Evolutionary conservation across 305 asterid species (phyloP).

Genomic region (Plantago coronopus): DNA sequence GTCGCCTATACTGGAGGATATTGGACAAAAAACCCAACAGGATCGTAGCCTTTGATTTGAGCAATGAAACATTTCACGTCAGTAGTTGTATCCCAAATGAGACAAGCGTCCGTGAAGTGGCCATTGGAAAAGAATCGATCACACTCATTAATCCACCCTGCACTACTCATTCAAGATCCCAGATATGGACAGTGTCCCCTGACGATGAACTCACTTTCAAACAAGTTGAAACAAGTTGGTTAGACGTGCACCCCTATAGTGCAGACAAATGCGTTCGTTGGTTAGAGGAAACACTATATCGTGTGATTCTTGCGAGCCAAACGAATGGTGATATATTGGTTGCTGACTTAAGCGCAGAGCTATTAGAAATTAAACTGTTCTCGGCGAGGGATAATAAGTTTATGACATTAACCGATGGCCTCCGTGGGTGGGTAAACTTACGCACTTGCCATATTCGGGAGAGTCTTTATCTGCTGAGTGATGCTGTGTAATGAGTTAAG

Average conservation of each 20-base stretch:
- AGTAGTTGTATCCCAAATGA: neutral
- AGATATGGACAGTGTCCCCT: neutral
- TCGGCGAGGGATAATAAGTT: neutral
- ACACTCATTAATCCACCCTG: no score
- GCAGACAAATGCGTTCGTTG: neutral
- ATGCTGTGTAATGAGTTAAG: no score
- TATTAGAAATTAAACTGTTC: neutral
- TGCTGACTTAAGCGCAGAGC: neutral
- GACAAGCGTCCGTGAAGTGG: neutral
- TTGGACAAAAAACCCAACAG: neutral
- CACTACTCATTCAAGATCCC: neutral
- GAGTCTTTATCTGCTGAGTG: no score
- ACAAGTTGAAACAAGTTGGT: conserved; percentile 1
- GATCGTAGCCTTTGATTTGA: neutral
- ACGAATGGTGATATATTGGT: neutral
- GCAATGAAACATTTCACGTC: neutral
- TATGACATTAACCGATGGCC: no score
- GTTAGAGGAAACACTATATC: neutral
- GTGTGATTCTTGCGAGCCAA: neutral
- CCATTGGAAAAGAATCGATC: neutral
- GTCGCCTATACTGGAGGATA: neutral
- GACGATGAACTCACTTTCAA: neutral
- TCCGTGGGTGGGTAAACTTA: no score
- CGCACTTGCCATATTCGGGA: no score
- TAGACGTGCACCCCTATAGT: neutral